phyloP scores from a whole-genome alignment of 257 asterid genomes.

The Plectranthus barbatus region DNA sequence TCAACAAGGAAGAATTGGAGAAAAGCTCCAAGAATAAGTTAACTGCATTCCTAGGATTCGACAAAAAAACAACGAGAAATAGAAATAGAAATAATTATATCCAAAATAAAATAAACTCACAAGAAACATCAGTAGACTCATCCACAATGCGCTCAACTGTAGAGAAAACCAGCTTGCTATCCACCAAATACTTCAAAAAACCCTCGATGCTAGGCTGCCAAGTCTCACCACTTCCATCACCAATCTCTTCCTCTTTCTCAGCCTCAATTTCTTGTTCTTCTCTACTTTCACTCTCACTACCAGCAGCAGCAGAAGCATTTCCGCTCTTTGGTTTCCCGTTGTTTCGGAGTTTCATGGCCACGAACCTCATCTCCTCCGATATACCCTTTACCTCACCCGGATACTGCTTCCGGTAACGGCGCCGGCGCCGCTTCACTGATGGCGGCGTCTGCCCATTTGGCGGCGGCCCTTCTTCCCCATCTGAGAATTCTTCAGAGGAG shows the following conservation, averaged over 20 bases:
- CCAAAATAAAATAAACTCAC: constrained; percentile 29
- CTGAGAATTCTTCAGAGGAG: constrained; percentile 17
- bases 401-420: constrained; percentile 68
- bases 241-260: constrained; percentile 14
- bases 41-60: neutral
- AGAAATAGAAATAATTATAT: neutral
- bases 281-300: neutral
- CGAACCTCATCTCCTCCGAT: constrained; percentile 90
- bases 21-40: neutral
- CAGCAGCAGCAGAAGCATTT: neutral
- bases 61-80: neutral
- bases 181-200: constrained; percentile 74
- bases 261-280: constrained; percentile 12
- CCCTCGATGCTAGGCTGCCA: constrained; percentile 86
- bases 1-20: neutral
- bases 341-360: constrained; percentile 76
- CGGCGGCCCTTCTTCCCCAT: constrained; percentile 16
- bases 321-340: constrained; percentile 22
- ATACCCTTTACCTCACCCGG: constrained; percentile 85
- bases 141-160: constrained; percentile 91
- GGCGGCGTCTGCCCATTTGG: constrained; percentile 23
- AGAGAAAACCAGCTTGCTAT: constrained; percentile 60
- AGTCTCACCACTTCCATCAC: constrained; percentile 29
- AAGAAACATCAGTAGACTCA: constrained; percentile 82
- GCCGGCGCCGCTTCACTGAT: constrained; percentile 35